phyloP scores from a whole-genome alignment of 202 grass and related monocot genomes.

The Dendrocalamus latiflorus region DNA sequence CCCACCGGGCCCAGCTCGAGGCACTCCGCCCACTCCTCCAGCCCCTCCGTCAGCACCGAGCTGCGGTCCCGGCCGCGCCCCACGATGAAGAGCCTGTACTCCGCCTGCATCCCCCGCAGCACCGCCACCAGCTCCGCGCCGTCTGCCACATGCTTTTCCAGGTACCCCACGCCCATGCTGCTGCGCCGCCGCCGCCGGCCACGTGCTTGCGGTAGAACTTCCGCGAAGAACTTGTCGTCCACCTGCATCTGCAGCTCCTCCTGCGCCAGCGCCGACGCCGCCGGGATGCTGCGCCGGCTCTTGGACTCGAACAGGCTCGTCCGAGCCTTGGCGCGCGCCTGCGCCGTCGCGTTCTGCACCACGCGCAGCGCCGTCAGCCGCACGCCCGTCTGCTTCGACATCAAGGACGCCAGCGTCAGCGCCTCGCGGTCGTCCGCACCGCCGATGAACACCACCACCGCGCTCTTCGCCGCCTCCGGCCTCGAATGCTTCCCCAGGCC shows the following conservation, averaged over 20 bases:
- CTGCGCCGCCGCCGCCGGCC: background rate
- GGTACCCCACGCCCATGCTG: conserved; percentile 38
- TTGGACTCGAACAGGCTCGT: too few relatives aligned
- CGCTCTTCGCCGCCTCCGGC: too few relatives aligned
- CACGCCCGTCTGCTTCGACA: too few relatives aligned
- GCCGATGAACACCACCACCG: too few relatives aligned
- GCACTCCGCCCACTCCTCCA: conserved; percentile 66
- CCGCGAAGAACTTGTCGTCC: conserved; percentile 65
- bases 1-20: conserved; percentile 63
- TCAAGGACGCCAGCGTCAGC: too few relatives aligned
- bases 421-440: too few relatives aligned
- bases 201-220: conserved; percentile 73
- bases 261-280: too few relatives aligned
- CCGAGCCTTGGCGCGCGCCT: too few relatives aligned
- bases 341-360: too few relatives aligned
- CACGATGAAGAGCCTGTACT: conserved; percentile 55
- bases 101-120: conserved; percentile 41
- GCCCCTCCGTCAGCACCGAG: conserved; percentile 60
- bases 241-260: conserved; percentile 64
- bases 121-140: conserved; percentile 58
- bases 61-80: conserved; percentile 42
- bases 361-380: too few relatives aligned
- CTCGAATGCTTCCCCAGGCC: too few relatives aligned
- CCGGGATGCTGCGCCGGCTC: too few relatives aligned
- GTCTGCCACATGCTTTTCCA: conserved; percentile 68